Conservation (phyloP, 2,329 filamentous ascomycete species). For the Lachnellula cervina region DNA sequence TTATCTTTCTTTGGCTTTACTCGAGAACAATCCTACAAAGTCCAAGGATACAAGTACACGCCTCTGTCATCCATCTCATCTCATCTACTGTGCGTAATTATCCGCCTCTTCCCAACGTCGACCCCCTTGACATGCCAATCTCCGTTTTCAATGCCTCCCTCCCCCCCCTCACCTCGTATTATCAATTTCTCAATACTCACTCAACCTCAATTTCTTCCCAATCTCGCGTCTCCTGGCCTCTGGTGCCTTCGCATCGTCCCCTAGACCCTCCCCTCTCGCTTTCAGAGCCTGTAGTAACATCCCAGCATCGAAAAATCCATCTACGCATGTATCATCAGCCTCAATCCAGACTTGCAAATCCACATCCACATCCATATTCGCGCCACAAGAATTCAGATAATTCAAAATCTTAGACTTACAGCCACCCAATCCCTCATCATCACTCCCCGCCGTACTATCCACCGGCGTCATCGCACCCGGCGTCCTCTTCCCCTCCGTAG, state of each 20-base stretch:
- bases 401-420: slow-evolving; percentile 59
- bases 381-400: background rate
- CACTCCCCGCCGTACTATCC: slow-evolving; percentile 68
- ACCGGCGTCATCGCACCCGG: slow-evolving; percentile 54
- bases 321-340: slow-evolving; percentile 41
- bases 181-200: slow-evolving; percentile 51
- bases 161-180: background rate
- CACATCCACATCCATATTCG: background rate
- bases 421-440: slow-evolving; percentile 85
- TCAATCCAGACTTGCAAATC: slow-evolving; percentile 6
- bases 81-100: background rate
- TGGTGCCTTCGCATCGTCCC: slow-evolving; percentile 54
- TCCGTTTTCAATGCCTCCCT: background rate
- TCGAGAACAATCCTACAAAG: no score
- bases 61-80: no score
- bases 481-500: slow-evolving; percentile 40
- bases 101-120: background rate
- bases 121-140: background rate
- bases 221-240: slow-evolving; percentile 60
- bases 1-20: no score
- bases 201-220: slow-evolving; percentile 67
- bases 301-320: slow-evolving; percentile 95
- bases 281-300: slow-evolving; percentile 89
- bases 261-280: slow-evolving; percentile 54
- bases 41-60: no score